phyloP scores from a whole-genome alignment of 208 protist genomes.

The Crithidia expoeki region DNA sequence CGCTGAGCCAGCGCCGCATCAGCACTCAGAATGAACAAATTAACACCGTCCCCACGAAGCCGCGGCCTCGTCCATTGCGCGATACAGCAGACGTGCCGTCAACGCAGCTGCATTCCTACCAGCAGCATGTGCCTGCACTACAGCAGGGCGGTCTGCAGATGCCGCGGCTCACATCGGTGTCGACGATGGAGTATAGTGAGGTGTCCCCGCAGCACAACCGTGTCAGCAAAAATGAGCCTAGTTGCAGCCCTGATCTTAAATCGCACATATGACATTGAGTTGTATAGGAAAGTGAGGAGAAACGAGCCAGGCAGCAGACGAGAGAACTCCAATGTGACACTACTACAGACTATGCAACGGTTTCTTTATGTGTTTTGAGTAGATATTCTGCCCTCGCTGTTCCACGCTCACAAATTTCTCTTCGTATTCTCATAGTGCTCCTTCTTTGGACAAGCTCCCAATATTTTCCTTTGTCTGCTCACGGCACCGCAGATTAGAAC shows the following conservation, averaged over 20 bases:
- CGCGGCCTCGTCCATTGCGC: background rate
- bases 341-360: too few relatives aligned
- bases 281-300: background rate
- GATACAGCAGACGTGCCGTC: background rate
- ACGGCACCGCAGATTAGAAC: too few relatives aligned
- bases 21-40: background rate
- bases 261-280: background rate
- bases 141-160: background rate
- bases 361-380: too few relatives aligned
- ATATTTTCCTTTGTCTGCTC: background rate
- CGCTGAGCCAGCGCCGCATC: constrained; percentile 3
- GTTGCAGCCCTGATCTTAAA: background rate
- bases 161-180: background rate
- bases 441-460: background rate
- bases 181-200: constrained; percentile 15
- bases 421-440: too few relatives aligned
- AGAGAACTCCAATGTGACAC: too few relatives aligned
- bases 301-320: too few relatives aligned
- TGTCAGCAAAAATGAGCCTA: constrained; percentile 11
- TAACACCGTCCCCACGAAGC: background rate
- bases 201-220: constrained; percentile 1
- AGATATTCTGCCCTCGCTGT: too few relatives aligned
- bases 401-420: too few relatives aligned
- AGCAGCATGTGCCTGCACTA: background rate
- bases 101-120: background rate